These are phyloP conservation scores for Penicillium mononematosum DNA, from an alignment of 495 filamentous ascomycete genomes.

Conservation along the genomic window DNA sequence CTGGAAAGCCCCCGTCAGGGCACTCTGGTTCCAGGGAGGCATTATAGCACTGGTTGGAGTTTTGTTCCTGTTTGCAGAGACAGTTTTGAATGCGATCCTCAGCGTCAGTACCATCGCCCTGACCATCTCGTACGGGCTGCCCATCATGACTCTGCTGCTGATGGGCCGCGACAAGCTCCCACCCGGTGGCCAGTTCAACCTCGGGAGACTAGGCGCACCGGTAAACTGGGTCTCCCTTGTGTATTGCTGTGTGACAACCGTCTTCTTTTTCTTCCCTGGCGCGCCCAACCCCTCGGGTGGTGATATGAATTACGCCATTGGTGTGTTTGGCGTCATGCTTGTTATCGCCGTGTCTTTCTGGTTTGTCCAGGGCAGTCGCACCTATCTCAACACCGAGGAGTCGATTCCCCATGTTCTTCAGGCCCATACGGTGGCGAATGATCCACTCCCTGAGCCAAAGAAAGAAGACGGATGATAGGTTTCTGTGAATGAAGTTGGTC, in stretches of 20 bases:
- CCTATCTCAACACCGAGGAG: slow-evolving; percentile 42
- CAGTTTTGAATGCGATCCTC: slow-evolving; percentile 45
- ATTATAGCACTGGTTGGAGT: slow-evolving; percentile 43
- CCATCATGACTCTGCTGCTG: slow-evolving; percentile 38
- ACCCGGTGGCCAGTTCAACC: slow-evolving; percentile 33
- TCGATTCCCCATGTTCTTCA: slow-evolving; percentile 36
- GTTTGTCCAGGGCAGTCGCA: slow-evolving; percentile 36
- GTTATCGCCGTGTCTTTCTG: slow-evolving; percentile 44
- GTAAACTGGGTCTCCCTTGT: slow-evolving; percentile 42
- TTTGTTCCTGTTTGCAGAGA: slow-evolving; percentile 45
- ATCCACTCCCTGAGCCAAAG: slow-evolving; percentile 16
- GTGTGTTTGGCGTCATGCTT: slow-evolving; percentile 49
- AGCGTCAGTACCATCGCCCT: slow-evolving; percentile 49
- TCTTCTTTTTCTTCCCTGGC: slow-evolving; percentile 48
- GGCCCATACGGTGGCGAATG: slow-evolving; percentile 32
- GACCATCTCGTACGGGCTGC: slow-evolving; percentile 46
- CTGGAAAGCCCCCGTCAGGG: slow-evolving; percentile 41
- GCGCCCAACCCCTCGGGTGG: slow-evolving; percentile 36
- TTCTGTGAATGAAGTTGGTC: background rate
- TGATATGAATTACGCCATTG: slow-evolving; percentile 51
- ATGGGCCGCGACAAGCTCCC: slow-evolving; percentile 45
- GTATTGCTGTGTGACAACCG: slow-evolving; percentile 42
- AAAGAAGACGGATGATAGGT: slow-evolving; percentile 13
- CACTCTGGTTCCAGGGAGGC: slow-evolving; percentile 43
- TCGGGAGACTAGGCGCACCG: slow-evolving; percentile 33